Evolutionary conservation across 208 protist genomes (phyloP).

Genomic region (Trypanosoma vivax): DNA sequence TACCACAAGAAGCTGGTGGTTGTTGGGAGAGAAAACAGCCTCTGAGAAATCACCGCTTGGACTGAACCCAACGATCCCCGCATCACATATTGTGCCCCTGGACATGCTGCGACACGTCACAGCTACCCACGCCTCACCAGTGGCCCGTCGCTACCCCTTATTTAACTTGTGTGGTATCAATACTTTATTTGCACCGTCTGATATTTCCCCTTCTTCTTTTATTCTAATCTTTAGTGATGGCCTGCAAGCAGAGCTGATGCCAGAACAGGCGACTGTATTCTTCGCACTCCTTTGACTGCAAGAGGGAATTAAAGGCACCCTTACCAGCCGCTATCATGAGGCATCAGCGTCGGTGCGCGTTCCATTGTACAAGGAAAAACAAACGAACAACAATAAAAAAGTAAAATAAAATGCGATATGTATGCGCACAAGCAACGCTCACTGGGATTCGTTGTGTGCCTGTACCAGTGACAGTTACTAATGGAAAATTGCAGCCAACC

Average conservation of each 20-base stretch:
- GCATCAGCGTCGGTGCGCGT: too few species aligned
- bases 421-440: too few species aligned
- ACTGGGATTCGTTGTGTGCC: too few species aligned
- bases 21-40: constrained; percentile 27
- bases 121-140: neutral
- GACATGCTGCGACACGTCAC: neutral
- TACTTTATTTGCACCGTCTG: neutral
- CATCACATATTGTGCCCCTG: constrained; percentile 25
- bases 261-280: too few species aligned
- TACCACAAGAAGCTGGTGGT: constrained; percentile 23
- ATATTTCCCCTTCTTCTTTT: neutral
- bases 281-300: too few species aligned
- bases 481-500: too few species aligned
- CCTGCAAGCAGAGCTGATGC: neutral
- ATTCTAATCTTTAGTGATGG: neutral
- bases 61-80: constrained; percentile 18
- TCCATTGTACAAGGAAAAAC: too few species aligned
- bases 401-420: too few species aligned
- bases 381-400: too few species aligned
- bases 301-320: too few species aligned
- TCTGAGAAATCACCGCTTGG: constrained; percentile 20
- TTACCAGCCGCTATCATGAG: too few species aligned
- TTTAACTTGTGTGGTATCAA: neutral
- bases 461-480: too few species aligned
- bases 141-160: neutral